Evolutionary conservation across 176 grass and related monocot genomes (phyloP), one percentile per base, ranked within the genome.

Genomic region (Ensete ventricosum): DNA sequence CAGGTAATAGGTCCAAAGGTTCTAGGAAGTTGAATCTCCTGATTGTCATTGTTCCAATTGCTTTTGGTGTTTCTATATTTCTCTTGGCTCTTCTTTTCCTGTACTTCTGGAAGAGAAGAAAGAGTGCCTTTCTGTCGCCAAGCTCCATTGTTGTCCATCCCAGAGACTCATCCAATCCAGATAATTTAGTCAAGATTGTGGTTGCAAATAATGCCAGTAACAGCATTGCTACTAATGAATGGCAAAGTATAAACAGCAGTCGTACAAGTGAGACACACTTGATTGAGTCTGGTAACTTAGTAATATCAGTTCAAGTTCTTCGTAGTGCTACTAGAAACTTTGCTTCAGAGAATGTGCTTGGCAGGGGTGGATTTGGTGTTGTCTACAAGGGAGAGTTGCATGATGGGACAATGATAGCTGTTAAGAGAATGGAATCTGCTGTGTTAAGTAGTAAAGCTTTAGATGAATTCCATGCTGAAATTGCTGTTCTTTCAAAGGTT

Each of bases 391-490:
- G 92, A 63, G 89, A 86, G 77, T 75, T 96, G 52, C 84, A 96
- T 11, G 89, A 96, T 0, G 93, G 89, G 74, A 90, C 87, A 0
- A 88, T 96, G 81, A 89, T 96, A 13, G 93, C 93, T 0, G 93
- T 96, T 21, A 96, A 96, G 81, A 89, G 93, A 55, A 96, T 96
- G 93, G 93, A 96, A 79, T 67, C 87, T 9, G 25, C 85, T 9
- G 83, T 86, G 1, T 79, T 96, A 60, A 96, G 81, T 75, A 92
- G 88, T 75, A 96, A 96, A 77, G 93, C 87, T 17, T 55, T 92
- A 27, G 89, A 90, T 1, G 93, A 96, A 83, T 96, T 96, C 83
- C 89, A 88, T 21, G 93, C 93, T 1, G 93, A 96, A 83, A 90
- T 96, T 2, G 89, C 89, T 2, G 76, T 96, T 0, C 85, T 96